These are phyloP conservation scores for Vitis rupestris DNA, from an alignment of 164 flowering plant genomes.

Conservation along the genomic window DNA sequence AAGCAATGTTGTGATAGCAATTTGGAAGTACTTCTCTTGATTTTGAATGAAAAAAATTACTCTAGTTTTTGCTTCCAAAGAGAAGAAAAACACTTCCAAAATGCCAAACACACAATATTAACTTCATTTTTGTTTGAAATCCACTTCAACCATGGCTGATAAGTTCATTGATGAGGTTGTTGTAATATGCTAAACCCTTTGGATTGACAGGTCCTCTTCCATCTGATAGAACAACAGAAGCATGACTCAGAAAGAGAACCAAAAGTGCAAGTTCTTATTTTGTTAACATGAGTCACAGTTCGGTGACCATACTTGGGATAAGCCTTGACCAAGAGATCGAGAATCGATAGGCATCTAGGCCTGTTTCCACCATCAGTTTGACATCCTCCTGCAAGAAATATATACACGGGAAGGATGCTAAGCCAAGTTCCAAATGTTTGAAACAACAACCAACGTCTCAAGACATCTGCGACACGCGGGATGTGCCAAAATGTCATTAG, in stretches of 20 bases:
- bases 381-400: constrained; percentile 50
- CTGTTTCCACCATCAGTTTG: constrained; percentile 45
- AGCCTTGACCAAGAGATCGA: constrained; percentile 61
- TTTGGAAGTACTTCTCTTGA: no score
- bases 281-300: not conserved
- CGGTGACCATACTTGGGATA: constrained; percentile 34
- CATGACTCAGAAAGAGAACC: not conserved
- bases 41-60: no score
- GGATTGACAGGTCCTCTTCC: constrained; percentile 45
- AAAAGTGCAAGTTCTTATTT: not conserved
- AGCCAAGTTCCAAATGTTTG: no score
- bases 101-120: not conserved
- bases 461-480: no score
- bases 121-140: not conserved
- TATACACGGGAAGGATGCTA: not conserved
- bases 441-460: no score
- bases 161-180: constrained; percentile 43
- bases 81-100: not conserved
- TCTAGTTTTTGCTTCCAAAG: not conserved
- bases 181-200: constrained; percentile 41
- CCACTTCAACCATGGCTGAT: constrained; percentile 19
- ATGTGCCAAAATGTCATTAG: no score
- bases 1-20: no score
- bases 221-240: constrained; percentile 18
- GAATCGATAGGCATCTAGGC: constrained; percentile 52